Evolutionary conservation across 2,329 filamentous ascomycete genomes (phyloP).

Genomic region (Aspergillus brasiliensis): DNA sequence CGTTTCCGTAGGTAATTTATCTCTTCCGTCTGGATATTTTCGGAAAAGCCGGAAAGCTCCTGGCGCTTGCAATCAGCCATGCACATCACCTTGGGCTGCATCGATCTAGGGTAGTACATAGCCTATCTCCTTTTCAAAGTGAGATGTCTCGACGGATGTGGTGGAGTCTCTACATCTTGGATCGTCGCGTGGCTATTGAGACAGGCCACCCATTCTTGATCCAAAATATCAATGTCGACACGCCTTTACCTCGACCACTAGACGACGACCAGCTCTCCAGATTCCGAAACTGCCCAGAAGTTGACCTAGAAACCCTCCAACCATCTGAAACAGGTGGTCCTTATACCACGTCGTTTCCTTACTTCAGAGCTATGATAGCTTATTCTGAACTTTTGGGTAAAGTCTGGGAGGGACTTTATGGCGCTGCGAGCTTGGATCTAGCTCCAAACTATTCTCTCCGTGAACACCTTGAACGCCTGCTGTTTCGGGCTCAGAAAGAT

Average conservation of each 20-base stretch:
- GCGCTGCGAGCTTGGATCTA: slow-evolving; percentile 6
- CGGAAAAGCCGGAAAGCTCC: slow-evolving; percentile 14
- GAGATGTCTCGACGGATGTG: slow-evolving; percentile 33
- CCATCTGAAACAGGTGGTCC: neutral
- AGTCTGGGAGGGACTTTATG: slow-evolving; percentile 27
- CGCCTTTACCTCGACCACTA: slow-evolving; percentile 19
- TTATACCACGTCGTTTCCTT: slow-evolving; percentile 16
- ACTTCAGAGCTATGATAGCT: slow-evolving; percentile 22
- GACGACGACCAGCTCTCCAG: slow-evolving; percentile 20
- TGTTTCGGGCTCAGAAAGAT: slow-evolving; percentile 19
- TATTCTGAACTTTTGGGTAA: slow-evolving; percentile 26
- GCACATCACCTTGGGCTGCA: slow-evolving; percentile 27
- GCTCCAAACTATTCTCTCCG: slow-evolving; percentile 9
- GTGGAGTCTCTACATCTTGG: slow-evolving; percentile 32
- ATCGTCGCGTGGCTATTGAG: slow-evolving; percentile 27
- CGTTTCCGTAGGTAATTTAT: slow-evolving; percentile 19
- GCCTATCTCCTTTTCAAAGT: slow-evolving; percentile 15
- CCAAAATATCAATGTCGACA: slow-evolving; percentile 28
- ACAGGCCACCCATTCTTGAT: slow-evolving; percentile 31
- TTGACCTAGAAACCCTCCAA: neutral
- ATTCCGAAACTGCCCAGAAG: neutral
- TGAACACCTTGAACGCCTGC: slow-evolving; percentile 21
- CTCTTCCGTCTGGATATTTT: slow-evolving; percentile 22
- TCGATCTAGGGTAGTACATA: slow-evolving; percentile 18
- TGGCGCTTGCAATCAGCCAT: slow-evolving; percentile 24